phyloP scores from a whole-genome alignment of 306 rosid genomes.

The Trifolium dubium region DNA sequence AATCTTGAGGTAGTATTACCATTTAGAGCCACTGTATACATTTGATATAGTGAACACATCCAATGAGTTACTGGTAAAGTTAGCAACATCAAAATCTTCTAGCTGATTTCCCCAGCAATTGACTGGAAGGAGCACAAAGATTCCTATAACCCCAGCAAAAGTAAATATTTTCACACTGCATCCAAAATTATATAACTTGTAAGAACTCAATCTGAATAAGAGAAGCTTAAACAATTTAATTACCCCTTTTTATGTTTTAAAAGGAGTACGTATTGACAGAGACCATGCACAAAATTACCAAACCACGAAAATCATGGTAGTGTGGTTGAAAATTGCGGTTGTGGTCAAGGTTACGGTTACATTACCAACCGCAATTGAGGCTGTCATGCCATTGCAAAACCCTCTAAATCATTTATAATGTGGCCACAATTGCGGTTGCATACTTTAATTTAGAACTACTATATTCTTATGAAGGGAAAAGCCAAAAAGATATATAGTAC shows the following conservation, averaged over 20 bases:
- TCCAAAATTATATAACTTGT: slow-evolving; percentile 13
- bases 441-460: neutral
- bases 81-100: slow-evolving; percentile 32
- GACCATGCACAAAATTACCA: neutral
- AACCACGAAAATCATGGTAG: slow-evolving; percentile 1
- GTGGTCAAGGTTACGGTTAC: neutral
- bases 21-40: slow-evolving; percentile 45
- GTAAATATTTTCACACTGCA: slow-evolving; percentile 78
- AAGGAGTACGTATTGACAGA: neutral
- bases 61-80: slow-evolving; percentile 44
- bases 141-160: slow-evolving; percentile 83
- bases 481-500: slow-evolving; percentile 37
- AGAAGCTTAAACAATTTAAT: slow-evolving; percentile 8
- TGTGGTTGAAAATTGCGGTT: neutral
- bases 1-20: slow-evolving; percentile 46
- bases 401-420: neutral
- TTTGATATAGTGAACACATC: slow-evolving; percentile 54
- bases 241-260: neutral
- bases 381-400: neutral
- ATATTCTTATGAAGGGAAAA: slow-evolving; percentile 18
- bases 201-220: slow-evolving; percentile 30
- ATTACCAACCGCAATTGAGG: neutral
- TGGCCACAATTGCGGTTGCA: neutral
- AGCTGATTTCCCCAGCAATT: slow-evolving; percentile 77
- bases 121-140: slow-evolving; percentile 84